phyloP scores from a whole-genome alignment of 345 rosid genomes.

The Dovyalis caffra region DNA sequence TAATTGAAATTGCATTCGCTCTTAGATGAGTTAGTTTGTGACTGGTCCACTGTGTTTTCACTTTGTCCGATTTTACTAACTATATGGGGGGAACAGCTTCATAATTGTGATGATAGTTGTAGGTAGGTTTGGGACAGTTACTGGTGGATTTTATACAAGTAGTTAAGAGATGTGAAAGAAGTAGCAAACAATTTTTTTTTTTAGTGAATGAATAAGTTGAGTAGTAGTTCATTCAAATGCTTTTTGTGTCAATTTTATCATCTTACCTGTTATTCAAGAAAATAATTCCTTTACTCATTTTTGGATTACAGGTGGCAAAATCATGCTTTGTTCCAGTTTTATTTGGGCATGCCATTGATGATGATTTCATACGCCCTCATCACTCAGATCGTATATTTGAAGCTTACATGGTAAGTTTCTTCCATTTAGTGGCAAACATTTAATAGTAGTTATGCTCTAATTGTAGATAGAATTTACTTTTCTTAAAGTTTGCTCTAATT shows the following conservation, averaged over 20 bases:
- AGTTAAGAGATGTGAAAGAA: neutral
- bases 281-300: neutral
- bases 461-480: neutral
- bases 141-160: neutral
- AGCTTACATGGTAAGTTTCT: slow-evolving; percentile 62
- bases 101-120: neutral
- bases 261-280: slow-evolving; percentile 7
- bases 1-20: neutral
- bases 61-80: neutral
- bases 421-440: slow-evolving; percentile 7
- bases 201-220: neutral
- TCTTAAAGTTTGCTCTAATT: neutral
- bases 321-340: slow-evolving; percentile 85
- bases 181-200: neutral
- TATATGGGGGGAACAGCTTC: neutral
- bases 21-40: neutral
- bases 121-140: neutral
- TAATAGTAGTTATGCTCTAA: neutral
- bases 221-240: neutral
- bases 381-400: slow-evolving; percentile 83
- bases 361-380: slow-evolving; percentile 89
- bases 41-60: neutral
- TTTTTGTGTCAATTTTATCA: neutral
- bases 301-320: slow-evolving; percentile 61
- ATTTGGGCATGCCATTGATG: slow-evolving; percentile 89